Evolutionary conservation across 352 stramenopile species (phyloP).

Genomic region (Pseudoperonospora humuli): DNA sequence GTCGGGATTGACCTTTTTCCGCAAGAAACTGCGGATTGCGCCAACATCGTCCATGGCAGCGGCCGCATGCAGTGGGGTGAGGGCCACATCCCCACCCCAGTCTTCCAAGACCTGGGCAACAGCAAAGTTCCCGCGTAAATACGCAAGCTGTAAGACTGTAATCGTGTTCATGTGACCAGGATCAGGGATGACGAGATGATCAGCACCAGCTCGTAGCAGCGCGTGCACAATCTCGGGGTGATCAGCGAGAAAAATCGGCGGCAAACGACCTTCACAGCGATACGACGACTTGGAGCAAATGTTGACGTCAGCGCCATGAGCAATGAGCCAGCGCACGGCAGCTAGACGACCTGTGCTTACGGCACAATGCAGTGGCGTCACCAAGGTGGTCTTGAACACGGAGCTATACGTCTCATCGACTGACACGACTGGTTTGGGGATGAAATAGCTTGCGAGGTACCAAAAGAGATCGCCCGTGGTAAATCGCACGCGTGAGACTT

Average conservation of each 20-base stretch:
- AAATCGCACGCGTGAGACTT: slow-evolving; percentile 71
- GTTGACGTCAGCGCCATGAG: slow-evolving; percentile 66
- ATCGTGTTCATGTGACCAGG: slow-evolving; percentile 80
- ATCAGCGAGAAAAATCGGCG: slow-evolving; percentile 72
- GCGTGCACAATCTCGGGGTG: slow-evolving; percentile 71
- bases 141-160: slow-evolving; percentile 71
- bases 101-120: slow-evolving; percentile 74
- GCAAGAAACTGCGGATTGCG: slow-evolving; percentile 47
- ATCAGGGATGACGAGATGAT: slow-evolving; percentile 75
- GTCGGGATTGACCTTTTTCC: slow-evolving; percentile 60
- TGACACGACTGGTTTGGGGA: slow-evolving; percentile 52
- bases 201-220: slow-evolving; percentile 49
- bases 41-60: slow-evolving; percentile 59
- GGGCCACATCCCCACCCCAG: slow-evolving; percentile 69
- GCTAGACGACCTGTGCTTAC: slow-evolving; percentile 64
- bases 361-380: slow-evolving; percentile 69
- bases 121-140: slow-evolving; percentile 71
- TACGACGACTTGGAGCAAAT: slow-evolving; percentile 65
- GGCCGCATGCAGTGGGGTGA: slow-evolving; percentile 66
- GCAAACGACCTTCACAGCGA: slow-evolving; percentile 50
- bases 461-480: slow-evolving; percentile 77
- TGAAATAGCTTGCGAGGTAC: slow-evolving; percentile 65
- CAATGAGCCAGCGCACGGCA: slow-evolving; percentile 62
- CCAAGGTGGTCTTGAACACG: slow-evolving; percentile 65
- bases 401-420: slow-evolving; percentile 52